Evolutionary conservation across 2,329 filamentous ascomycete species (phyloP), one percentile per base, ranked within the genome.

Genomic region (Cladobotryum protrusum): DNA sequence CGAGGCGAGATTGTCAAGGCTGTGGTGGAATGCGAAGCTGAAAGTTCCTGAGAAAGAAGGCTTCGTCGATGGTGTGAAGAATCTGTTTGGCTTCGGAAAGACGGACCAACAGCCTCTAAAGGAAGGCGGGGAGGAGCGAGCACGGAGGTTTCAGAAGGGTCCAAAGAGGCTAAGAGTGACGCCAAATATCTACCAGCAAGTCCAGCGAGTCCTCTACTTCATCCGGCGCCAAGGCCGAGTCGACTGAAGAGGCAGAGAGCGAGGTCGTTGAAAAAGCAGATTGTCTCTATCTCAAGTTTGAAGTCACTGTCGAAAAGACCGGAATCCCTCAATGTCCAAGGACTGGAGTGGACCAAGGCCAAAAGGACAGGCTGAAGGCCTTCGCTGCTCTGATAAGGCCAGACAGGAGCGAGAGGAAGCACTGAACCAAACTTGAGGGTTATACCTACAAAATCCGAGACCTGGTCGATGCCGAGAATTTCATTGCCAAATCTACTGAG

Each of bases 11-110:
- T 97, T 46, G 68, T 79, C 49, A 95, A 82, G 59, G 87, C 86
- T n/a, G 78, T 78, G 50, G 84, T 93, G 5, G 91, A 91, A 66
- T 99, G 93, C 63, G 88, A 95, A 65, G 81, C 86, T 20, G 87
- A 95, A n/a, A 47, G 78, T 77, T 4, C 67, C 71, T 8, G 82
- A 84, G 68, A 89, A 90, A 66, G 88, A 87, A 56, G 84, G 86
- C 46, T 80, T 97, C 44, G 87, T 96, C 43, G 92, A 96, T 62
- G 91, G 89, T 40, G 89, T 97, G 57, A 99, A 99, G 77, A 95
- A 91, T 56, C 81, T 96, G 55, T 95, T 99, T 63, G 93, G 93
- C 5, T 91, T 97, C 64, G 93, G 92, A 20, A 87, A 87, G 62
- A 95, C 95, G 71, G 86, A 87, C 32, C 87, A 92, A 49, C 87